Evolutionary conservation across 768 basidiomycete species (phyloP).

Genomic region (Exsudoporus frostii): DNA sequence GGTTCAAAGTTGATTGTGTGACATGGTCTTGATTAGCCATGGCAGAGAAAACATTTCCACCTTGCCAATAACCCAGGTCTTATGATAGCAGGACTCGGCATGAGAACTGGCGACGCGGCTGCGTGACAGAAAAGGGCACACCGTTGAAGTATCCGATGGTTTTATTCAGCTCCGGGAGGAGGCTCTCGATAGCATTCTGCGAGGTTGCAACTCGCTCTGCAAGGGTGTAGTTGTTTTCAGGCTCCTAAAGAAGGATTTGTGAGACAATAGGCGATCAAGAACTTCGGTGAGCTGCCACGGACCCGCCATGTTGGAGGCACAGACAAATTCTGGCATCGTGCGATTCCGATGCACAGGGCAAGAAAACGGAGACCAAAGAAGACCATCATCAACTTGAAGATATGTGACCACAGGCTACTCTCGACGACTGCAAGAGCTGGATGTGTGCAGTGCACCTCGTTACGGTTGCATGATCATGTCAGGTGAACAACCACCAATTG

Average conservation of each 20-base stretch:
- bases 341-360: not conserved
- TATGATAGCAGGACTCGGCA: not conserved
- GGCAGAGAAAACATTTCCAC: conserved; percentile 50
- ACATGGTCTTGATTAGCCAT: conserved; percentile 36
- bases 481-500: not conserved
- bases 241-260: conserved; percentile 33
- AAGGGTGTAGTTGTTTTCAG: conserved; percentile 36
- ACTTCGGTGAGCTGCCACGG: conserved; percentile 6
- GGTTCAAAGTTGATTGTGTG: not conserved
- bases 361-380: not conserved
- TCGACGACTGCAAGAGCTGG: not conserved
- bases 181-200: conserved; percentile 40
- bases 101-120: not conserved
- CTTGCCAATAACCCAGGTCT: conserved; percentile 55
- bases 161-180: conserved; percentile 37
- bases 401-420: not conserved
- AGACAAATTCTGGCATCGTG: conserved; percentile 39
- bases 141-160: conserved; percentile 44
- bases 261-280: not conserved
- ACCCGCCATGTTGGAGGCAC: conserved; percentile 46
- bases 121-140: conserved; percentile 9
- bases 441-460: not conserved
- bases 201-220: conserved; percentile 41
- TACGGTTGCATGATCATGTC: not conserved
- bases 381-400: not conserved